Evolutionary conservation across 768 basidiomycete genomes (phyloP), one percentile per base, ranked within the genome.

Genomic region (Hypsizygus marmoreus): DNA sequence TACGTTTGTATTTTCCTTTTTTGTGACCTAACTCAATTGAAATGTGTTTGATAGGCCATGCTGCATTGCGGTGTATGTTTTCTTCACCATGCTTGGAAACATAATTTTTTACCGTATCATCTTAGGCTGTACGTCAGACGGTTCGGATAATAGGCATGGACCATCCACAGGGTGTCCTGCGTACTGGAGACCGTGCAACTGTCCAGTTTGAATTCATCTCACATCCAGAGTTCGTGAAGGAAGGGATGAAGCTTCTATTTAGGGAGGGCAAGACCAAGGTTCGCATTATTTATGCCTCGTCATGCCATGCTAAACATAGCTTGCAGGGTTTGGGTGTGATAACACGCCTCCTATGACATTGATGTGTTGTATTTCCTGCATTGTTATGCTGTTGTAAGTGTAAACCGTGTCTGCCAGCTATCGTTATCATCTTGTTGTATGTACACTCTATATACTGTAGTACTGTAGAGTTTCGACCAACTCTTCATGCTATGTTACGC

Each of bases 191-290:
- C 61, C 81, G 94, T 24, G 91, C 93, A 2, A 93, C 86, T 2
- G 92, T 97, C n/a, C 79, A 81, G 25, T 97, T 98, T 56, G 91
- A 97, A 69, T 95, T 97, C 60, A 90, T 95, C 43, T 86, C 89
- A 11, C 86, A 88, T 43, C 87, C 91, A 0, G 95, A 97, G 72
- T 95, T 85, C 61, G 73, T 98, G 52, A 94, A 95, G 63, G 86
- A 86, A 55, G 95, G 95, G 20, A 91, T 91, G 86, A 92, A 94
- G 67, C 73, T 95, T 17, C 68, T 99, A 10, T 94, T 98, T 64
- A 76, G 95, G 30, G 97, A 98, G 67, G 95, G 95, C 3, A 93
- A 92, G 73, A 97, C 94, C 1, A 97, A 97, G 76, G 93, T 85
- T 40, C 25, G 73, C 59, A 14, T 20, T 9, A 16, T 36, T 34